Base-by-base conservation (phyloP, 306 rosid species). In the Cyclanthera cordifolia region DNA sequence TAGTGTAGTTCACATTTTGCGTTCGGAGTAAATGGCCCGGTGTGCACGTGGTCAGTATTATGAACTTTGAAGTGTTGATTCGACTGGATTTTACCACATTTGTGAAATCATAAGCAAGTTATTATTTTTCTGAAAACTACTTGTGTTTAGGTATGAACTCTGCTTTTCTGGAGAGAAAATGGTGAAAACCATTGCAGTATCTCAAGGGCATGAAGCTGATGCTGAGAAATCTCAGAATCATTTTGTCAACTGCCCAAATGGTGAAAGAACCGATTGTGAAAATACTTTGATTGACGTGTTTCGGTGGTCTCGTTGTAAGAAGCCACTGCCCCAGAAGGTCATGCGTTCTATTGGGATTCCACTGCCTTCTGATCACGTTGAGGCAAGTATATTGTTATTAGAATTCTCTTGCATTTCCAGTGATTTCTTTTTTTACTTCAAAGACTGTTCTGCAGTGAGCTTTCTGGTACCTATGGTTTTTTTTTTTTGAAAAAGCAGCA, bases 241-340 rank as follows among this genome's bases (percentile, higher is more conserved):
- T 61, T 74, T 79, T 23, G 32, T 59, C 1, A 86, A 87, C 77
- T 66, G 88, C 57, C 16, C 90, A 51, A 86, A 87, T 71, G 92
- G 95, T 63, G 93, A 87, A 48, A 85, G 82, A 78, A 76, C 72
- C 59, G 95, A 87, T 47, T 64, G 73, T 64, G 96, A 92, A 23
- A 84, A 77, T 69, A 63, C 68, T 32, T 70, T 81, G 79, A 74
- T 87, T 69, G 98, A 92, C 64, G 84, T 72, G 75, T 92, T 92
- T 68, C 90, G 98, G 28, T 92, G 98, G 98, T 81, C 95, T 75
- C 88, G 93, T 13, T 92, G 98, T 73, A 89, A 86, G 86, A 89
- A 67, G 78, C 90, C 95, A 48, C 86, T 92, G 28, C 93, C 96
- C 12, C 98, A 92, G 87, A 81, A 83, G 80, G 72, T 82, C 50